Conservation (phyloP, 202 grass and related monocot species). For the Eragrostis tef region DNA sequence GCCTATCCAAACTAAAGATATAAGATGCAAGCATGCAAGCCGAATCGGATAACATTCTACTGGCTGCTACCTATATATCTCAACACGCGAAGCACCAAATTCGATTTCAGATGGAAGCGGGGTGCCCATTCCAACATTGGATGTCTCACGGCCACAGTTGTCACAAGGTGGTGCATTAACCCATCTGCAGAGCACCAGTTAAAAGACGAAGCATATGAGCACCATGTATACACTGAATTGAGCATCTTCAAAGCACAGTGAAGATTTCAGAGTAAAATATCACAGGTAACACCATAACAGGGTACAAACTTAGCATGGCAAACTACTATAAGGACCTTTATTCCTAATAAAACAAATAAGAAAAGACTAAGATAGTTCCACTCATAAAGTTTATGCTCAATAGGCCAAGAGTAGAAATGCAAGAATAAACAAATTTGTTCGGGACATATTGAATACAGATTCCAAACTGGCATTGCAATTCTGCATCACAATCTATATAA, state of each 20-base stretch:
- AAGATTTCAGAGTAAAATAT: conserved; percentile 2
- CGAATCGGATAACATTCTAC: conserved; percentile 15
- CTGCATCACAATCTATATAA: background rate
- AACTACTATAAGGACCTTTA: background rate
- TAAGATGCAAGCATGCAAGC: conserved; percentile 2
- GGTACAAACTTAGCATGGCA: background rate
- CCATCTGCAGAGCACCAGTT: conserved; percentile 65
- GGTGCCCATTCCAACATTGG: conserved; percentile 67
- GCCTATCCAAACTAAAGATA: conserved; percentile 13
- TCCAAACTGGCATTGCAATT: background rate
- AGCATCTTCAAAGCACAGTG: background rate
- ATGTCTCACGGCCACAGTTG: conserved; percentile 74
- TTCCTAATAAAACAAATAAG: conserved; percentile 2
- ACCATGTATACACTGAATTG: conserved; percentile 7
- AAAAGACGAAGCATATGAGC: conserved; percentile 36
- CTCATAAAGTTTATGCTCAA: conserved; percentile 24
- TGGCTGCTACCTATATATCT: conserved; percentile 86
- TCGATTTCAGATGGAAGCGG: conserved; percentile 75
- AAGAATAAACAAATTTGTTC: conserved; percentile 37
- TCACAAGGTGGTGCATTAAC: conserved; percentile 88
- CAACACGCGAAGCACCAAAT: conserved; percentile 76
- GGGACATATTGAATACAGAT: conserved; percentile 9
- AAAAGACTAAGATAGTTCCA: background rate
- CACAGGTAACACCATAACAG: conserved; percentile 29
- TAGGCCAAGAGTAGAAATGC: background rate